These are phyloP conservation scores for Priceomyces melissophilus DNA, from an alignment of 805 yeast species.

Conservation along the genomic window DNA sequence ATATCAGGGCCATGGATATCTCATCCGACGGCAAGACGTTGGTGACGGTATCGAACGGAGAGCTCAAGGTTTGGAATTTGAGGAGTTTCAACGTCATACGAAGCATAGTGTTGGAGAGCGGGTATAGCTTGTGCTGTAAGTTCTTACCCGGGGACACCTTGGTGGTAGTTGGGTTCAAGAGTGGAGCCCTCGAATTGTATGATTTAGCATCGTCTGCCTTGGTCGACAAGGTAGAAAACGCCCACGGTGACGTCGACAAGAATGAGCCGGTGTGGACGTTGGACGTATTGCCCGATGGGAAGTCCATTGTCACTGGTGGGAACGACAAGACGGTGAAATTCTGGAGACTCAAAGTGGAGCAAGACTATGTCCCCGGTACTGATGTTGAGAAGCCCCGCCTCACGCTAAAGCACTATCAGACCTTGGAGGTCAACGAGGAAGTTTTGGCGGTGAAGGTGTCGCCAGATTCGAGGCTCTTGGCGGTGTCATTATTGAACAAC, in stretches of 20 bases:
- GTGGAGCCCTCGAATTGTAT: conserved; percentile 78
- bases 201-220: conserved; percentile 82
- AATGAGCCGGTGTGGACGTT: conserved; percentile 80
- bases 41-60: conserved; percentile 89
- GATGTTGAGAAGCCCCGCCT: conserved; percentile 47
- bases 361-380: conserved; percentile 71
- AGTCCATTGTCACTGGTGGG: conserved; percentile 82
- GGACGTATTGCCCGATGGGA: conserved; percentile 84
- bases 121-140: conserved; percentile 75
- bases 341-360: conserved; percentile 77
- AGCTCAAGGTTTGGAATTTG: conserved; percentile 84
- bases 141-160: conserved; percentile 91
- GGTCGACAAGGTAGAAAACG: conserved; percentile 62
- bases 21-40: conserved; percentile 77
- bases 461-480: conserved; percentile 71
- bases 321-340: conserved; percentile 88
- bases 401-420: conserved; percentile 68
- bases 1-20: conserved; percentile 77
- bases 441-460: conserved; percentile 76
- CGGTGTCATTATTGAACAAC: conserved; percentile 83
- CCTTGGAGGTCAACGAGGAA: conserved; percentile 84
- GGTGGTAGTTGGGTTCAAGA: conserved; percentile 83
- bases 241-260: conserved; percentile 52
- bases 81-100: conserved; percentile 72
- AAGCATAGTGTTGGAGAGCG: conserved; percentile 69